Conservation (phyloP, 768 basidiomycete species). For the Leucogyrophana mollusca region DNA sequence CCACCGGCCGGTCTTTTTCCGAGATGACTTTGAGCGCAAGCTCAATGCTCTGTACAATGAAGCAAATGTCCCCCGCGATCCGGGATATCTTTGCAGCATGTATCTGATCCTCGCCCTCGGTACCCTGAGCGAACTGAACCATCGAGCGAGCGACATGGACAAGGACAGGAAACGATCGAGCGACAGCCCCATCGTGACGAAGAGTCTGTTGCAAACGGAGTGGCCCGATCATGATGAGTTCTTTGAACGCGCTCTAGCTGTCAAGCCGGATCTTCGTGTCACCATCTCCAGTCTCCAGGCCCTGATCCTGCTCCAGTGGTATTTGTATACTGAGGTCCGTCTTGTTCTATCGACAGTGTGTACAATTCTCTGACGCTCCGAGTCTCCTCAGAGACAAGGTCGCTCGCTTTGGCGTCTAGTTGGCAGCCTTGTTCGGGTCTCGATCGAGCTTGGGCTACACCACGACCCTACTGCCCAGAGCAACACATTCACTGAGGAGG, state of each 20-base stretch:
- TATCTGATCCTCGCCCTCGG: conserved; percentile 80
- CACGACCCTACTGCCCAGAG: conserved; percentile 76
- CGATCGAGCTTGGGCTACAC: conserved; percentile 82
- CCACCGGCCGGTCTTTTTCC: conserved; percentile 76
- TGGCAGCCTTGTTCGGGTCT: conserved; percentile 77
- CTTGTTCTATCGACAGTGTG: background rate
- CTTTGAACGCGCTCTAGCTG: conserved; percentile 71
- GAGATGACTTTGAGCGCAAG: conserved; percentile 63
- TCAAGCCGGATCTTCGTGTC: conserved; percentile 82
- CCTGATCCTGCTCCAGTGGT: conserved; percentile 83
- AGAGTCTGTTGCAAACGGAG: conserved; percentile 53
- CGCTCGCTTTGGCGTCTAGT: conserved; percentile 86
- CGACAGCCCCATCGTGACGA: conserved; percentile 39
- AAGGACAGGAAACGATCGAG: conserved; percentile 37
- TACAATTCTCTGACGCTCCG: conserved; percentile 9
- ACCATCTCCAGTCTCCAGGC: conserved; percentile 83
- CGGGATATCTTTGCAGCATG: conserved; percentile 75
- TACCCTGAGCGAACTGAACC: conserved; percentile 79
- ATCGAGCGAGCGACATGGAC: conserved; percentile 57
- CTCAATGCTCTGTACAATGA: conserved; percentile 68
- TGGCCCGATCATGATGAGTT: conserved; percentile 88
- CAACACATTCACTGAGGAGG: conserved; percentile 65
- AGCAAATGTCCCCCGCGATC: conserved; percentile 54
- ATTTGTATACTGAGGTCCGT: conserved; percentile 82
- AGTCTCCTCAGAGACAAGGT: conserved; percentile 68